These are phyloP conservation scores for Exophiala oligosperma DNA, from an alignment of 2,329 filamentous ascomycete species.

Conservation along the genomic window DNA sequence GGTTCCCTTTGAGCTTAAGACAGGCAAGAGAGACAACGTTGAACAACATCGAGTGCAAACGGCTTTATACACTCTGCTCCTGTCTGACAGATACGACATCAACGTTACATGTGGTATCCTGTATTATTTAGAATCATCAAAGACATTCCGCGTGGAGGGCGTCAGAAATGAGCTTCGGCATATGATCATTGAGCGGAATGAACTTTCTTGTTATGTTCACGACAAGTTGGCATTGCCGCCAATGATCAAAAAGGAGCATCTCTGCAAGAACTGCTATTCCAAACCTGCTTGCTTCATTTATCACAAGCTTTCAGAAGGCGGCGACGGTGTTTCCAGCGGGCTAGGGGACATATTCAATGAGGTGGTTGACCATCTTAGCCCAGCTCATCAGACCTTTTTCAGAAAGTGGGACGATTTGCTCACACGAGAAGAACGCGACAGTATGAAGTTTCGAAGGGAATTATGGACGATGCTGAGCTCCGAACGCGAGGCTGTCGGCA, in stretches of 20 bases:
- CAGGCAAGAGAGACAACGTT: constrained; percentile 76
- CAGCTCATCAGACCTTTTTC: constrained; percentile 78
- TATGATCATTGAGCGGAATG: constrained; percentile 95
- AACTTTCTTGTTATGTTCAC: constrained; percentile 80
- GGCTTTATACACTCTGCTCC: constrained; percentile 84
- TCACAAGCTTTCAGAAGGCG: constrained; percentile 84
- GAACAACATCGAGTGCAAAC: constrained; percentile 89
- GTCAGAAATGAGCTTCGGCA: constrained; percentile 86
- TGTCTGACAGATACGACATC: constrained; percentile 92
- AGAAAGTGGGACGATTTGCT: constrained; percentile 90
- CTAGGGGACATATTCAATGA: constrained; percentile 81
- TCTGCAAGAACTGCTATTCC: constrained; percentile 86
- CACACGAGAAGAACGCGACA: constrained; percentile 91
- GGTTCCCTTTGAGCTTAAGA: constrained; percentile 94
- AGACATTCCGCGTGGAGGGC: constrained; percentile 80
- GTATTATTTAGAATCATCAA: constrained; percentile 91
- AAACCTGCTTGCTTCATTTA: constrained; percentile 91
- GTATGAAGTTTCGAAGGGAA: constrained; percentile 82
- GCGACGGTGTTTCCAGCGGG: constrained; percentile 76
- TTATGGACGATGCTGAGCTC: constrained; percentile 93
- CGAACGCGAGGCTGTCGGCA: constrained; percentile 82
- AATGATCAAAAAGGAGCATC: constrained; percentile 79
- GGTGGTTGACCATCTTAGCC: constrained; percentile 73
- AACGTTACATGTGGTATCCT: constrained; percentile 86
- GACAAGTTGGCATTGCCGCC: constrained; percentile 79